phyloP scores from a whole-genome alignment of 2,329 filamentous ascomycete genomes.

The Penicillium digitatum region DNA sequence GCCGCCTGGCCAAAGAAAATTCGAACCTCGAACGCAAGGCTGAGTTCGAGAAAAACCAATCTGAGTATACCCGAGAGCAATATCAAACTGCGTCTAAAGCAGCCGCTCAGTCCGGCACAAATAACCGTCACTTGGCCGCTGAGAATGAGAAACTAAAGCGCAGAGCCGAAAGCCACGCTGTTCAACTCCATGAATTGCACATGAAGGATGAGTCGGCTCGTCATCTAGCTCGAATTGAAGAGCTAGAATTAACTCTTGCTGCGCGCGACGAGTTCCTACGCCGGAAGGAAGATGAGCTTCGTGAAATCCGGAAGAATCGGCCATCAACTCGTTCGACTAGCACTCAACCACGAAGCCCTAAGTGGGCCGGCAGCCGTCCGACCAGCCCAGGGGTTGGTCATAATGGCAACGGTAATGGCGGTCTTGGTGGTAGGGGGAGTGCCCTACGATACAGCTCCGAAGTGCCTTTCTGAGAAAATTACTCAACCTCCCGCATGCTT shows the following conservation, averaged over 20 bases:
- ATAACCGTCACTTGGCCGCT: slow-evolving; percentile 37
- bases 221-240: slow-evolving; percentile 37
- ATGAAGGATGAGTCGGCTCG: slow-evolving; percentile 31
- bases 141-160: slow-evolving; percentile 38
- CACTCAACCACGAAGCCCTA: slow-evolving; percentile 43
- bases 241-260: slow-evolving; percentile 37
- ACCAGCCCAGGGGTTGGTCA: slow-evolving; percentile 38
- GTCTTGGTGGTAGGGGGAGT: slow-evolving; percentile 34
- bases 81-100: slow-evolving; percentile 47
- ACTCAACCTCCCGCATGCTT: neutral
- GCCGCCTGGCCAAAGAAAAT: slow-evolving; percentile 36
- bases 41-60: slow-evolving; percentile 42
- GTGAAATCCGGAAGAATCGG: slow-evolving; percentile 43
- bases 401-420: slow-evolving; percentile 32
- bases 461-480: slow-evolving; percentile 26
- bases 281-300: slow-evolving; percentile 45
- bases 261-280: slow-evolving; percentile 40
- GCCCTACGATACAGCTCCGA: slow-evolving; percentile 40
- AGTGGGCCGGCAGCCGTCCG: slow-evolving; percentile 39
- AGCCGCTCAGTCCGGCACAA: slow-evolving; percentile 41
- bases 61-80: slow-evolving; percentile 46
- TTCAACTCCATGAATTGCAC: slow-evolving; percentile 39
- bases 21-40: slow-evolving; percentile 36
- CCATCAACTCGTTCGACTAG: slow-evolving; percentile 43
- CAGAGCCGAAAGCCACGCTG: slow-evolving; percentile 37